Percentiles rank a stretch among this genome's conserved stretches.
phyloP scores from a whole-genome alignment of 228 moss, liverwort and hornwort species.

The Sphagnum magellanicum region DNA sequence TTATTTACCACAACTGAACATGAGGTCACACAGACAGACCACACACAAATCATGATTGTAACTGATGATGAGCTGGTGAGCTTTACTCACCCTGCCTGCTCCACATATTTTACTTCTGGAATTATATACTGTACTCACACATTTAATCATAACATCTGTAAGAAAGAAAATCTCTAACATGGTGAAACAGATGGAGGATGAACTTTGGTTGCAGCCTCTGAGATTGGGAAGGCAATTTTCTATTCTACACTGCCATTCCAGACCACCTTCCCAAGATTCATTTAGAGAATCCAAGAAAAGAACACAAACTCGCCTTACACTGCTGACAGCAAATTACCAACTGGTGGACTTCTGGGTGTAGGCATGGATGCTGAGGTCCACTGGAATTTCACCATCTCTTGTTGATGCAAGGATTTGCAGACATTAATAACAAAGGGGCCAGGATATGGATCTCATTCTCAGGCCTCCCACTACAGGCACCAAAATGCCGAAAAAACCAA shows the following conservation, averaged over 20 bases:
- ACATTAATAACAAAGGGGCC: neutral
- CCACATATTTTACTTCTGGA: neutral
- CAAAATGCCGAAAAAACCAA: slow-evolving; percentile 16
- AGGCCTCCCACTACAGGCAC: slow-evolving; percentile 22
- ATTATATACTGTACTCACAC: neutral
- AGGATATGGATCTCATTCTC: neutral
- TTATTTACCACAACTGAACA: too few species aligned
- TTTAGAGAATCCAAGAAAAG: neutral
- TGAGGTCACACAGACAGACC: too few species aligned
- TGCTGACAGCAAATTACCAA: neutral
- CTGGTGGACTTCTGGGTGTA: neutral
- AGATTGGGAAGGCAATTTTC: neutral
- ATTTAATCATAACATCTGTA: neutral
- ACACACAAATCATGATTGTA: too few species aligned
- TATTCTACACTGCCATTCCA: neutral
- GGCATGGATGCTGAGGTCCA: neutral
- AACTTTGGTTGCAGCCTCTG: neutral
- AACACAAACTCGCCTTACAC: neutral
- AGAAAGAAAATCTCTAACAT: neutral
- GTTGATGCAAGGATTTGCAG: neutral
- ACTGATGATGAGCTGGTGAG: neutral
- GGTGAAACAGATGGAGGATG: neutral
- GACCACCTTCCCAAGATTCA: neutral
- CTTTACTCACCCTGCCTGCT: neutral
- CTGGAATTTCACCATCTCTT: too few species aligned